phyloP scores from a whole-genome alignment of 2,329 filamentous ascomycete genomes.

The Botrytis deweyae region DNA sequence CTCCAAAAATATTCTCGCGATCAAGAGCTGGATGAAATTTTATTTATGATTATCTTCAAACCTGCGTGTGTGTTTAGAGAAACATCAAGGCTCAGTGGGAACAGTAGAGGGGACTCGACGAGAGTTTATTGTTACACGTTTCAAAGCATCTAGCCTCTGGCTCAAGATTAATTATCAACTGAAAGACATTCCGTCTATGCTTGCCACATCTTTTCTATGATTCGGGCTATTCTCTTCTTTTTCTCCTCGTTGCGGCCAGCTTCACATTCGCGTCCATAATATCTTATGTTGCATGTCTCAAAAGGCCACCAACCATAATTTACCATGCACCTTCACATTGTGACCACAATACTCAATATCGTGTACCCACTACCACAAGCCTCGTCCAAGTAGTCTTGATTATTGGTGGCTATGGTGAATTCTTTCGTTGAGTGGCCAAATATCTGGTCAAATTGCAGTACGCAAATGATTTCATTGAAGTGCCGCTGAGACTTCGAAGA shows the following conservation, averaged over 20 bases:
- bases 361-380: neutral
- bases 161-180: neutral
- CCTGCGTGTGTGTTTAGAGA: too few relatives aligned
- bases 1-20: neutral
- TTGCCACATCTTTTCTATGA: neutral
- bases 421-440: neutral
- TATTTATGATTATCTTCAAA: neutral
- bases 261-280: too few relatives aligned
- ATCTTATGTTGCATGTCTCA: neutral
- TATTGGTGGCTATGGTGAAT: neutral
- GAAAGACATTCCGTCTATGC: neutral
- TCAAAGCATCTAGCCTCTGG: neutral
- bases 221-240: neutral
- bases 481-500: neutral
- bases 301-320: neutral
- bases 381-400: neutral
- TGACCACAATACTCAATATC: too few relatives aligned
- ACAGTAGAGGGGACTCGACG: neutral
- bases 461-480: neutral
- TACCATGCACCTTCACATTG: neutral
- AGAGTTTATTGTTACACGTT: neutral
- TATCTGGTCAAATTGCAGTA: neutral
- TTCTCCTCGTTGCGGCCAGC: neutral
- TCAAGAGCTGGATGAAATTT: neutral
- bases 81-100: neutral